A percentile compares a stretch with the other conserved stretches of the same genome.
Evolutionary conservation across 371 early-diverging fungal genomes (phyloP).

Genomic region (Batrachochytrium dendrobatidis): DNA sequence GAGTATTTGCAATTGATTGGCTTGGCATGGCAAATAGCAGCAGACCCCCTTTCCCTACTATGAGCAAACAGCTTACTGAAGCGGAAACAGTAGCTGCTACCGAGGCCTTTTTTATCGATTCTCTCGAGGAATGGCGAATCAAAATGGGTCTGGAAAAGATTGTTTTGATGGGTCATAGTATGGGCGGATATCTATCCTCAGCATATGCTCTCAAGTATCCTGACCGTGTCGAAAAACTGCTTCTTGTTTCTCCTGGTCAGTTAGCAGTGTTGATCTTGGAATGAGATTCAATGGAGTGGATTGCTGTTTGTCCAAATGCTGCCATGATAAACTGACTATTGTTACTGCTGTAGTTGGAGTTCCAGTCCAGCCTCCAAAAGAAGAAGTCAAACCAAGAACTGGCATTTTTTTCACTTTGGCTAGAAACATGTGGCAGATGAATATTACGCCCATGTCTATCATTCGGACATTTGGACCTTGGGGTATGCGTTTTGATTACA

Average conservation of each 20-base stretch:
- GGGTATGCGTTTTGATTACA: slow-evolving; percentile 2
- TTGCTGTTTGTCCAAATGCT: not conserved
- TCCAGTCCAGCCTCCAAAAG: not conserved
- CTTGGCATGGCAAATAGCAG: slow-evolving; percentile 37
- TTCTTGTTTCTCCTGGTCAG: slow-evolving; percentile 75
- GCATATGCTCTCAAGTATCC: slow-evolving; percentile 86
- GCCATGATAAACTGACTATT: not conserved
- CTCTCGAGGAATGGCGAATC: slow-evolving; percentile 84
- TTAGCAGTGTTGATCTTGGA: not conserved
- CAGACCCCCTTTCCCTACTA: slow-evolving; percentile 28
- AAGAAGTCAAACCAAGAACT: not conserved
- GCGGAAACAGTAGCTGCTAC: slow-evolving; percentile 40
- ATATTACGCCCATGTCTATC: slow-evolving; percentile 75
- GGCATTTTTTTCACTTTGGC: not conserved
- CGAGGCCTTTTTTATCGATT: slow-evolving; percentile 83
- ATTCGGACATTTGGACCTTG: slow-evolving; percentile 68
- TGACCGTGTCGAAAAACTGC: slow-evolving; percentile 76
- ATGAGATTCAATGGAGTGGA: not conserved
- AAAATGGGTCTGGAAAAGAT: slow-evolving; percentile 69
- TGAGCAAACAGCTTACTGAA: slow-evolving; percentile 3
- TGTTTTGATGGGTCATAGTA: slow-evolving; percentile 61
- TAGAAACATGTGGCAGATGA: slow-evolving; percentile 61
- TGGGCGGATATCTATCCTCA: slow-evolving; percentile 73
- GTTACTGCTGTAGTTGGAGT: too few relatives aligned
- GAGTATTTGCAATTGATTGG: slow-evolving; percentile 83